A percentile compares a stretch with the other conserved stretches of the same genome.
phyloP scores from a whole-genome alignment of 2,329 filamentous ascomycete species.

The Neonectria hederae region DNA sequence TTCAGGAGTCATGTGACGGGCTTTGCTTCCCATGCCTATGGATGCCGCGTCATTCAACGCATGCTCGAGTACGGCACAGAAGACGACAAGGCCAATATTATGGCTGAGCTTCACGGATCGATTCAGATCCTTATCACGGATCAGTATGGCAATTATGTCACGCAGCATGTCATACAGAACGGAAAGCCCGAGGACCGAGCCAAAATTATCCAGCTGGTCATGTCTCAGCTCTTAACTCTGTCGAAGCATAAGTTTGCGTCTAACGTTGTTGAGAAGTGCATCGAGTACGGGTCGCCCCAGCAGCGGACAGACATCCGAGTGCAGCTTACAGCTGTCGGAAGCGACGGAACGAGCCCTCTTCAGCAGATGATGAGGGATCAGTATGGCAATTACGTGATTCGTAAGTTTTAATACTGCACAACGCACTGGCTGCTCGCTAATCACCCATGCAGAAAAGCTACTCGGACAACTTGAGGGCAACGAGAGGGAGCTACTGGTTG shows the following conservation, averaged over 20 bases:
- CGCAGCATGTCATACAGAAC: slow-evolving; percentile 87
- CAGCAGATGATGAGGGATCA: slow-evolving; percentile 86
- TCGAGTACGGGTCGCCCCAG: slow-evolving; percentile 73
- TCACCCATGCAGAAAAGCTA: slow-evolving; percentile 75
- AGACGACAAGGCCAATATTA: slow-evolving; percentile 74
- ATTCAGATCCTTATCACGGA: slow-evolving; percentile 80
- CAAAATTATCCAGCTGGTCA: slow-evolving; percentile 78
- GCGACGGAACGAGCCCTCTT: slow-evolving; percentile 75
- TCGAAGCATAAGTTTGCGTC: slow-evolving; percentile 98
- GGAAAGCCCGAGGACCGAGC: slow-evolving; percentile 77
- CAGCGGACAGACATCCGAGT: slow-evolving; percentile 76
- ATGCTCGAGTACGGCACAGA: slow-evolving; percentile 86
- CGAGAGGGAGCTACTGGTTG: slow-evolving; percentile 68
- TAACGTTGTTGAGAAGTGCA: slow-evolving; percentile 95
- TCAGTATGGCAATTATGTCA: slow-evolving; percentile 95
- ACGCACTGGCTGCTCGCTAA: slow-evolving; percentile 25
- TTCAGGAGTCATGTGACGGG: slow-evolving; percentile 79
- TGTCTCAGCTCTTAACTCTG: slow-evolving; percentile 74
- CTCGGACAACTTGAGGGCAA: slow-evolving; percentile 68
- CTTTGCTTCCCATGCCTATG: slow-evolving; percentile 83
- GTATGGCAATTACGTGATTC: slow-evolving; percentile 96
- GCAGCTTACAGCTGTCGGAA: slow-evolving; percentile 66
- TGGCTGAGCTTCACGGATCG: slow-evolving; percentile 80
- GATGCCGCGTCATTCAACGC: slow-evolving; percentile 91
- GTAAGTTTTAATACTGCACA: slow-evolving; percentile 66